Conservation (phyloP, 2,329 filamentous ascomycete species). For the Penicillium sp. region DNA sequence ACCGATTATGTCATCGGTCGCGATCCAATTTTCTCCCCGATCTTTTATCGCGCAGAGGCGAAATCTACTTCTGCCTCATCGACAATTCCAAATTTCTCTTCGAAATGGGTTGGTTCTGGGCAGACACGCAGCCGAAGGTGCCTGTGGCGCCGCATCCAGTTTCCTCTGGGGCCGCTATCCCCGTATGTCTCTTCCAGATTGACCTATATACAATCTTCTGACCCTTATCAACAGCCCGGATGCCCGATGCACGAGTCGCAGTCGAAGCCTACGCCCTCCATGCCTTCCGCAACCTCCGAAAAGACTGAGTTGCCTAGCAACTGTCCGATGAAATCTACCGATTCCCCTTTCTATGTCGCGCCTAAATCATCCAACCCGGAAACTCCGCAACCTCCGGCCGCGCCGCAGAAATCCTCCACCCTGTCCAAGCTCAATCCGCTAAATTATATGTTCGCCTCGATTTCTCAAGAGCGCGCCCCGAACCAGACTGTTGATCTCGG, state of each 20-base stretch:
- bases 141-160: slow-evolving; percentile 52
- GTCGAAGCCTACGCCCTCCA: slow-evolving; percentile 27
- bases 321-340: slow-evolving; percentile 55
- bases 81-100: slow-evolving; percentile 6
- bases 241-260: slow-evolving; percentile 69
- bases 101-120: slow-evolving; percentile 74
- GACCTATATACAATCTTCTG: slow-evolving; percentile 23
- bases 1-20: slow-evolving; percentile 19
- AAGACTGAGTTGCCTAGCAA: slow-evolving; percentile 34
- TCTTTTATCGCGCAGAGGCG: slow-evolving; percentile 24
- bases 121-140: slow-evolving; percentile 54
- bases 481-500: slow-evolving; percentile 76
- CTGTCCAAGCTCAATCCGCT: slow-evolving; percentile 74
- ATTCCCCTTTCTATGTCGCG: slow-evolving; percentile 51
- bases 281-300: slow-evolving; percentile 34
- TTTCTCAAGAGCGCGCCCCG: slow-evolving; percentile 78
- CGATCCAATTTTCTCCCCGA: slow-evolving; percentile 15
- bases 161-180: slow-evolving; percentile 56
- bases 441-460: slow-evolving; percentile 92
- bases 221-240: slow-evolving; percentile 56
- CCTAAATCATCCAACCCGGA: slow-evolving; percentile 36
- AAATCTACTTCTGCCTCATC: slow-evolving; percentile 10
- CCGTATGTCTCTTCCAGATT: slow-evolving; percentile 49
- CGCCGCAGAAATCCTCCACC: slow-evolving; percentile 49
- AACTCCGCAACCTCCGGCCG: slow-evolving; percentile 36